Conservation (phyloP, 2,329 filamentous ascomycete genomes). For the Neodidymelliopsis sp. region DNA sequence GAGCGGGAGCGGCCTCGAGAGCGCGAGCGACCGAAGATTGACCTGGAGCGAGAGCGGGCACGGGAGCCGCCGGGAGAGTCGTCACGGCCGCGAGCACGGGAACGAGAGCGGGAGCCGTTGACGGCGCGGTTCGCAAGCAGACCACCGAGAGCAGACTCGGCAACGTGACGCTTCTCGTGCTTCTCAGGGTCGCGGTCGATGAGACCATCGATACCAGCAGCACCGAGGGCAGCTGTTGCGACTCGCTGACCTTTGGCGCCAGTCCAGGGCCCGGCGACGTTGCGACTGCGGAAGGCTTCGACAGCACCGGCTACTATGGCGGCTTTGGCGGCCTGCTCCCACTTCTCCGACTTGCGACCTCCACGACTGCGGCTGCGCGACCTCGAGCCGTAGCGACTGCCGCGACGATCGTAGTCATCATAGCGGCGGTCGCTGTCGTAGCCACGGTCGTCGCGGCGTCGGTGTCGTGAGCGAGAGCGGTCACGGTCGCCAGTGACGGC, state of each 20-base stretch:
- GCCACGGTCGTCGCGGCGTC: conserved; percentile 56
- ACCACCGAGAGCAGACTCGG: conserved; percentile 88
- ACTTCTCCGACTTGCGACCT: conserved; percentile 62
- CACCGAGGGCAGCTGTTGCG: conserved; percentile 83
- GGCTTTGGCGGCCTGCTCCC: conserved; percentile 84
- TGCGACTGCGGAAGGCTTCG: conserved; percentile 89
- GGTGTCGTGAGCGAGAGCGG: conserved; percentile 63
- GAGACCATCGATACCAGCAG: conserved; percentile 84
- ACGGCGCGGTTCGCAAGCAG: conserved; percentile 84
- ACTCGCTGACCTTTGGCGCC: conserved; percentile 92
- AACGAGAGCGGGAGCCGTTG: conserved; percentile 75
- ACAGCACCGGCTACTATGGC: conserved; percentile 89
- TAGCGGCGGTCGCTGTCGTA: conserved; percentile 52
- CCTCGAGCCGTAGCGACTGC: conserved; percentile 61
- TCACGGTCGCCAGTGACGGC: conserved; percentile 62
- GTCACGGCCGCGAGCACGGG: conserved; percentile 54
- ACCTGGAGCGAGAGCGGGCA: conserved; percentile 70
- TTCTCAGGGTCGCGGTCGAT: conserved; percentile 73
- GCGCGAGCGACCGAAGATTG: conserved; percentile 50
- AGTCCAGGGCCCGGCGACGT: conserved; percentile 87
- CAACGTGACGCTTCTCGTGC: conserved; percentile 79
- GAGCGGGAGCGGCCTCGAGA: conserved; percentile 59
- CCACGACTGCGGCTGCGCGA: conserved; percentile 59
- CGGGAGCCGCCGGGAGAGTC: conserved; percentile 54
- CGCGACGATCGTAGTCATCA: conserved; percentile 42